A percentile compares a stretch with the other conserved stretches of the same genome.
phyloP scores from a whole-genome alignment of 495 filamentous ascomycete species.

The Aspergillus asperescens region DNA sequence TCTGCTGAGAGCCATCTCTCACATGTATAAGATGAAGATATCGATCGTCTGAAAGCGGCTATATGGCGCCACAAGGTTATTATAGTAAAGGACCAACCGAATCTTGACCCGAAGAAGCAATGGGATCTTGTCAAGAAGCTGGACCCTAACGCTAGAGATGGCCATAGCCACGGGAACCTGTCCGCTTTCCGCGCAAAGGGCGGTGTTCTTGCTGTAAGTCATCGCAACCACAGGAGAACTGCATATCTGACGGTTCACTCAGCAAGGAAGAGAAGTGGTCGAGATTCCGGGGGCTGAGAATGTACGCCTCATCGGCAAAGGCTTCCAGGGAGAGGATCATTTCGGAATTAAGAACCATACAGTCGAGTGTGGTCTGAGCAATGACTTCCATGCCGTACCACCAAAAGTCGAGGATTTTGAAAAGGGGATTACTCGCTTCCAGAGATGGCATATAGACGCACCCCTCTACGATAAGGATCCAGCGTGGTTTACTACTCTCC shows the following conservation, averaged over 20 bases:
- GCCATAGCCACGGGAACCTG: constrained; percentile 4
- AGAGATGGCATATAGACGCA: constrained; percentile 6
- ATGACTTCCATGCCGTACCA: constrained; percentile 5
- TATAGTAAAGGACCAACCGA: neutral
- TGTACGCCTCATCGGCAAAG: constrained; percentile 5
- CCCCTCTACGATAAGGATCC: constrained; percentile 5
- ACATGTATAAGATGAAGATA: neutral
- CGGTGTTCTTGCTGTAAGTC: constrained; percentile 4
- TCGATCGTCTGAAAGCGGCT: constrained; percentile 1
- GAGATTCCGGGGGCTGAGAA: constrained; percentile 1
- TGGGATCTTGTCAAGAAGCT: constrained; percentile 5
- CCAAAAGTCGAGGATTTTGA: neutral
- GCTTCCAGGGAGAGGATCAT: constrained; percentile 4
- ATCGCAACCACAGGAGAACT: too few relatives aligned
- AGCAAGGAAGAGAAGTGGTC: constrained; percentile 8
- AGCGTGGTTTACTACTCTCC: constrained; percentile 4
- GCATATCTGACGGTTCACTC: neutral
- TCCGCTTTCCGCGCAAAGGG: neutral
- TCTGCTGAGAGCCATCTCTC: neutral
- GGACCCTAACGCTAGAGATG: constrained; percentile 1
- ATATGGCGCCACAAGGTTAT: constrained; percentile 3
- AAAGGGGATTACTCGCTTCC: constrained; percentile 8
- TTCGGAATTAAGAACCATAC: constrained; percentile 6
- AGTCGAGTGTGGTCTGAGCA: constrained; percentile 3
- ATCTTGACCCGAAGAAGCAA: constrained; percentile 7